phyloP scores from a whole-genome alignment of 2,329 filamentous ascomycete species.

The Aspergillus uvarum region DNA sequence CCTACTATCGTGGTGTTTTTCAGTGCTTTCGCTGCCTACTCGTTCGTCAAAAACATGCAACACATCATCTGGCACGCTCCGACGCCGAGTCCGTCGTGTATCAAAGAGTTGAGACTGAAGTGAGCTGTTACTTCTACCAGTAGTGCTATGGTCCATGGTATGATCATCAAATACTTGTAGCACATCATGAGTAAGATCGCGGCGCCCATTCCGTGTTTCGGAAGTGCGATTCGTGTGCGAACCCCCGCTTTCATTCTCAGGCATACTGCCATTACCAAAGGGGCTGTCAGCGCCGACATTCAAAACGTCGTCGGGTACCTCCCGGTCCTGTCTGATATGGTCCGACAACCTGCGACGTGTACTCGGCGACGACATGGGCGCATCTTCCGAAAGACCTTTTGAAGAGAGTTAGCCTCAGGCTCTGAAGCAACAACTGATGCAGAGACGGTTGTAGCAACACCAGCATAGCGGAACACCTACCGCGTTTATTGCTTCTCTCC shows the following conservation, averaged over 20 bases:
- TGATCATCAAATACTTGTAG: not conserved
- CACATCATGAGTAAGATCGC: not conserved
- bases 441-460: not conserved
- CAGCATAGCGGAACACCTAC: constrained; percentile 1
- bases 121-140: not conserved
- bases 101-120: not conserved
- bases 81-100: not conserved
- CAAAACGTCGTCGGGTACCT: not conserved
- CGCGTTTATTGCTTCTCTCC: constrained; percentile 40
- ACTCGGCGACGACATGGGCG: not conserved
- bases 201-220: not conserved
- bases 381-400: constrained; percentile 15
- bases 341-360: constrained; percentile 12
- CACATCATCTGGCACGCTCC: constrained; percentile 1
- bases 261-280: not conserved
- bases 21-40: constrained; percentile 4
- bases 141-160: not conserved
- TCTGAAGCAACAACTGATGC: not conserved
- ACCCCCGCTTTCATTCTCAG: not conserved
- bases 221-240: not conserved
- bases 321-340: not conserved
- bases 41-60: constrained; percentile 4
- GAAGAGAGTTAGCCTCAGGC: not conserved
- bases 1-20: not conserved
- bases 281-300: constrained; percentile 1